These are phyloP conservation scores for Tricholoma terreum DNA, from an alignment of 768 basidiomycete genomes.

Conservation along the genomic window DNA sequence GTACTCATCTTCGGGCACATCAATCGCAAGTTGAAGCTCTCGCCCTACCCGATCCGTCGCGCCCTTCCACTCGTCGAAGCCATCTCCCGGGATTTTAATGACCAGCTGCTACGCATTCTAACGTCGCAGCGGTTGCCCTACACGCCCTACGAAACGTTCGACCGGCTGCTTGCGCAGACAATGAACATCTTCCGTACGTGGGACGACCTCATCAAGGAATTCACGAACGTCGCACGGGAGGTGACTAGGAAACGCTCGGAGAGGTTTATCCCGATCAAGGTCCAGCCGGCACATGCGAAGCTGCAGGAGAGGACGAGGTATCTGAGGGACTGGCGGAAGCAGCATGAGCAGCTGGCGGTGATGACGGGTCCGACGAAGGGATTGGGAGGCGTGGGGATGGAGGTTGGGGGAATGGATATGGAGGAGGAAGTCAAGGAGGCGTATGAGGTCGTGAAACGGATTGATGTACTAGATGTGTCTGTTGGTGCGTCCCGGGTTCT, in stretches of 20 bases:
- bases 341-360: constrained; percentile 94
- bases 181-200: constrained; percentile 80
- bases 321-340: constrained; percentile 89
- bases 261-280: constrained; percentile 96
- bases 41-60: constrained; percentile 94
- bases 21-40: constrained; percentile 92
- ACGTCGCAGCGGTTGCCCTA: constrained; percentile 91
- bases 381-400: constrained; percentile 65
- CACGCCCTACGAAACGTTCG: constrained; percentile 92
- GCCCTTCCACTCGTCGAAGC: constrained; percentile 97
- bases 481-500: constrained; percentile 53
- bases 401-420: constrained; percentile 93
- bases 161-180: constrained; percentile 73
- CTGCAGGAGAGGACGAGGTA: constrained; percentile 86
- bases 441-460: constrained; percentile 95
- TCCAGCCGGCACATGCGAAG: constrained; percentile 86
- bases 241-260: constrained; percentile 87
- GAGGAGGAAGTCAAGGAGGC: constrained; percentile 95
- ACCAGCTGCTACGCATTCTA: constrained; percentile 87
- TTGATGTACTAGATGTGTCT: constrained; percentile 94
- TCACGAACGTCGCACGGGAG: constrained; percentile 90
- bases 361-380: constrained; percentile 97
- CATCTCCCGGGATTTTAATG: constrained; percentile 96
- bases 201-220: constrained; percentile 90
- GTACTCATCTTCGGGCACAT: constrained; percentile 88